Evolutionary conservation across 768 basidiomycete species (phyloP), one percentile per base, ranked within the genome.

Genomic region (Tremella mesenterica): DNA sequence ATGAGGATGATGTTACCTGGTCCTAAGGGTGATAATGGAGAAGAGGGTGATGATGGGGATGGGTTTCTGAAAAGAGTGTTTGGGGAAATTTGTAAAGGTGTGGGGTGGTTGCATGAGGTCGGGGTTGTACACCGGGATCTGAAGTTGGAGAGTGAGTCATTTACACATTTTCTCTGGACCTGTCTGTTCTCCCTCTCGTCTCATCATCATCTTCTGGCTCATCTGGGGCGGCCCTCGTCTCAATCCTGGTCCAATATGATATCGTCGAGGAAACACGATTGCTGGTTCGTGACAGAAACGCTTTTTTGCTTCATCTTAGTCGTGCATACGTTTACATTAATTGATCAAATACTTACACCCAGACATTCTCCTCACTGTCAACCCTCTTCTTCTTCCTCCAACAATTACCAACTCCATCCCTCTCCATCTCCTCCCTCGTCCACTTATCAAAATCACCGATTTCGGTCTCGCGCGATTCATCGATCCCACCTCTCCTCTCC

Each of bases 401-500:
- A 72, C 59, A 56, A 2, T 73, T 74, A 10, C 56, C 72, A 1
- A 46, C 44, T 48, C 57, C 20, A 59, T 70, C 38, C 58, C 60
- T 8, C 56, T 66, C 13, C 38, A 64, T 10, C 39, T 48, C 14
- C 60, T 76, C 2, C 43, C 66, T 3, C 59, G 76, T 0, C 83
- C 86, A 1, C 77, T 90, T 5, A 76, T 91, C 73, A 88, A 89
- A 67, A 77, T 91, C 8, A 85, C 85, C 38, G 89, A 93, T 69
- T 93, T 91, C 65, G 88, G 89, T 6, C 80, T 93, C n/a, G 83
- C 87, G 14, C 79, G 88, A 25, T 88, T 88, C 72, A 82, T 90
- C 60, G 81, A 86, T 61, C 78, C 83, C 13, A 73, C 78, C 4
- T 63, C 76, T 1, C 84, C 84, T 1, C 74, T 82, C 14, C 76